Evolutionary conservation across 75 land plant species (phyloP).

Genomic region (Picea sitchensis): DNA sequence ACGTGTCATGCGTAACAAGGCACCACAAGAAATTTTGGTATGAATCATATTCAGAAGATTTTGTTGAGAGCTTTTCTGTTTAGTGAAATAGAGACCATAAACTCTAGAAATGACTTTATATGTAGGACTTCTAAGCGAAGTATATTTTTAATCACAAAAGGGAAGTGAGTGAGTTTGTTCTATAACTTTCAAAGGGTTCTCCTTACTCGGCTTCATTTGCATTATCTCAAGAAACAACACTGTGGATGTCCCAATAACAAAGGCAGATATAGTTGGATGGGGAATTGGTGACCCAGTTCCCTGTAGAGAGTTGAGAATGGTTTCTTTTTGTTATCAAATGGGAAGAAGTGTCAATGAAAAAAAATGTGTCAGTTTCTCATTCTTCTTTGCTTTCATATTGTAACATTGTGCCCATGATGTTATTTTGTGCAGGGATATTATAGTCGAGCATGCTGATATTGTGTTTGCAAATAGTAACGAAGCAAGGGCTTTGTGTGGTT

Average conservation of each 20-base stretch:
- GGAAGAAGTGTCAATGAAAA: not conserved
- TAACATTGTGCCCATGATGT: not conserved
- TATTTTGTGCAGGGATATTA: constrained; percentile 70
- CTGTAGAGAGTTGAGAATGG: not conserved
- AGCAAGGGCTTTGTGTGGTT: constrained; percentile 74
- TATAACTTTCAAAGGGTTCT: not conserved
- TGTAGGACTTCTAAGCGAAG: not conserved
- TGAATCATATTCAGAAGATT: constrained; percentile 5
- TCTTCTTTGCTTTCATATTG: constrained; percentile 9
- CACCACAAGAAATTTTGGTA: constrained; percentile 87
- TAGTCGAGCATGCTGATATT: constrained; percentile 76
- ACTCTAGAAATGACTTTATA: not conserved
- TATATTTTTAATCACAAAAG: not conserved
- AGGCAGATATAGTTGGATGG: not conserved
- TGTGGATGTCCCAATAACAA: not conserved
- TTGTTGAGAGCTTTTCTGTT: not conserved
- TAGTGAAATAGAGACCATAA: not conserved
- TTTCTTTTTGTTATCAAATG: not conserved
- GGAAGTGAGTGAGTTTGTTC: too few relatives aligned
- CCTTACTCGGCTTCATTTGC: not conserved
- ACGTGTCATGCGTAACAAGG: constrained; percentile 82
- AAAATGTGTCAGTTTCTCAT: not conserved
- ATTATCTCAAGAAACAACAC: not conserved
- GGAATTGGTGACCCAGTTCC: not conserved
- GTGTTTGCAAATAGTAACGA: constrained; percentile 86